Evolutionary conservation across 1,284 basidiomycete genomes (phyloP), one percentile per base, ranked within the genome.

Genomic region (Paramarasmius palmivorus): DNA sequence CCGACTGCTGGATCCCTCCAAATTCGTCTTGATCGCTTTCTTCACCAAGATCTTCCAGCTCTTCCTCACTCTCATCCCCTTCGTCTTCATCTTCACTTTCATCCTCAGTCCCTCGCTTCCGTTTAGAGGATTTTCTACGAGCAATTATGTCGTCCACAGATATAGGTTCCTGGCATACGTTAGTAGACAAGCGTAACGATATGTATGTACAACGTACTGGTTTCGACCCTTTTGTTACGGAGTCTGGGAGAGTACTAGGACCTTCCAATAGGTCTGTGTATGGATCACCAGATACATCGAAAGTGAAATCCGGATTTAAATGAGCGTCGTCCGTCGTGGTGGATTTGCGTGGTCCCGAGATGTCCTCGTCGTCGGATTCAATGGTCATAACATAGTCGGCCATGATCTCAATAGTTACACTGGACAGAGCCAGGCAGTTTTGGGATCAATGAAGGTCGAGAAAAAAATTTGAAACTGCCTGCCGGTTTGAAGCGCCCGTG

Each of bases 141-240:
- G 85, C 86, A 63, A 95, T 94, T 60, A 96, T 97, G 65, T 97
- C 93, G 71, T 97, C 92, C 9, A 98, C 88, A 41, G 90, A 93
- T 46, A 97, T 83, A 14, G 89, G 86, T 64, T 83, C 77, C 88
- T 92, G 57, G n/a, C 50, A 25, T 36, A 22, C 19, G 38, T 49
- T 47, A 44, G 29, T 47, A 35, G 57, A 40, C 37, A 53, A 57
- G 57, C 41, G 56, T 55, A 56, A 49, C 32, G 50, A 49, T 49
- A 58, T 59, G 20, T 26, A 56, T 50, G 47, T 52, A 53, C 47
- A 23, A 59, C 86, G 61, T 65, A 93, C 90, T 53, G 81, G 82
- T 66, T 84, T 86, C 36, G 78, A 78, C 10, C 84, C 83, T 52
- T 73, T 77, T 66, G 83, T 81, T 10, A 90, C 79, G 2, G 83